Base-by-base conservation (phyloP, 768 basidiomycete species). In the Stropharia rugosoannulata region DNA sequence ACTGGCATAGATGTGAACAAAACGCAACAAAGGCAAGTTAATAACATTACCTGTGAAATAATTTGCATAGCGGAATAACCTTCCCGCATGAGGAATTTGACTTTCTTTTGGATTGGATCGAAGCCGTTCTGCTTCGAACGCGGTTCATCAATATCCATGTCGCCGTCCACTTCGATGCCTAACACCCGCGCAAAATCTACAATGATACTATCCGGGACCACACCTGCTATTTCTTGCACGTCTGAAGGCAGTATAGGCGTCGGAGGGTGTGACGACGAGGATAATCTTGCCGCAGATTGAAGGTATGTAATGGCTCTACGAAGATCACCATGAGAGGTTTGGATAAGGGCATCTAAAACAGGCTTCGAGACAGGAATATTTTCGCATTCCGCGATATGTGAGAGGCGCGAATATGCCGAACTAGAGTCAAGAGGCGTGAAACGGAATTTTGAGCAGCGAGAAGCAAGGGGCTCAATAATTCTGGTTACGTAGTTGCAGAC, bases 401-500 rank as follows among this genome's bases (percentile, higher is more conserved):
- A 74, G 7, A 99, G 80, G 49, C 97, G 84, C 12, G 80, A 69
- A 39, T 84, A 80, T 4, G 94, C 87, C 7, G 94, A 94, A 12
- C 76, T 69, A 13, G 85, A 73, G 67, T 95, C 95, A 22, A 99
- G 80, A 2, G 97, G 93, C 10, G 91, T 93, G 74, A 99, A 99
- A 39, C 97, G 89, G 73, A 99, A 99, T 74, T 99, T 99, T 45
- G 94, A 96, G 73, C 97, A 99, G 51, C 97, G 88, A n/a, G 95
- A 98, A 18, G 97, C 93, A 22, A 99, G 81, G 0, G 97, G 97
- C 68, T 99, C 97, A 54, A 99, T 99, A 58, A 99, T 99, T 62
- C 96, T 99, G 4, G 97, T 99, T 44, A 99, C 97, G 70, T 98
- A 99, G 76, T 99, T 99, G 76, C 97, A 99, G 15, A 98, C 93